Evolutionary conservation across 108 stramenopile species (phyloP).

Genomic region (Skeletonema grethae): DNA sequence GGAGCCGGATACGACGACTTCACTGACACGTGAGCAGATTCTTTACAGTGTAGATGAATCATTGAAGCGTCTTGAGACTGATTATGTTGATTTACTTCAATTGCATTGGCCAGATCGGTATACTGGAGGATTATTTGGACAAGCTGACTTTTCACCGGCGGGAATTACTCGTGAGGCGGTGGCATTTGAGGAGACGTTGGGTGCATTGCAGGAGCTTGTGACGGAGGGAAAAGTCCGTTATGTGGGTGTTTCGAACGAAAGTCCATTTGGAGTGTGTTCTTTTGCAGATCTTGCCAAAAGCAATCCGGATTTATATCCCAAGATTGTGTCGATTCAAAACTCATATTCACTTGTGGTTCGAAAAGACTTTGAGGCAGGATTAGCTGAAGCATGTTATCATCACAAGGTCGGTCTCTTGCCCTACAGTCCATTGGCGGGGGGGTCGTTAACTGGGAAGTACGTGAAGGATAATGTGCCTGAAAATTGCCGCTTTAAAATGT

Average conservation of each 20-base stretch:
- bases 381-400: constrained; percentile 88
- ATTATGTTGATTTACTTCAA: constrained; percentile 94
- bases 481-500: constrained; percentile 67
- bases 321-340: constrained; percentile 87
- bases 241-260: constrained; percentile 91
- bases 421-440: constrained; percentile 88
- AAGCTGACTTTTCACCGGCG: constrained; percentile 66
- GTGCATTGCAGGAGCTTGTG: constrained; percentile 75
- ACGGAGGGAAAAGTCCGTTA: constrained; percentile 83
- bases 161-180: constrained; percentile 50
- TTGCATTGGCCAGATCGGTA: constrained; percentile 95
- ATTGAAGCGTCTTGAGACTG: constrained; percentile 78
- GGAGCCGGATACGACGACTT: constrained; percentile 50
- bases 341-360: constrained; percentile 85
- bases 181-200: constrained; percentile 86
- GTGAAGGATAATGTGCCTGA: constrained; percentile 38
- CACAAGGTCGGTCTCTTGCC: constrained; percentile 88
- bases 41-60: constrained; percentile 82
- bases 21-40: constrained; percentile 71
- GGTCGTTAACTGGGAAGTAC: constrained; percentile 86
- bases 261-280: constrained; percentile 88
- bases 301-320: constrained; percentile 71
- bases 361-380: constrained; percentile 86
- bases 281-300: constrained; percentile 71
- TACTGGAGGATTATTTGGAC: constrained; percentile 82